Base-by-base conservation (phyloP, 108 stramenopile species). In the Phaeodactylum tricornutum region DNA sequence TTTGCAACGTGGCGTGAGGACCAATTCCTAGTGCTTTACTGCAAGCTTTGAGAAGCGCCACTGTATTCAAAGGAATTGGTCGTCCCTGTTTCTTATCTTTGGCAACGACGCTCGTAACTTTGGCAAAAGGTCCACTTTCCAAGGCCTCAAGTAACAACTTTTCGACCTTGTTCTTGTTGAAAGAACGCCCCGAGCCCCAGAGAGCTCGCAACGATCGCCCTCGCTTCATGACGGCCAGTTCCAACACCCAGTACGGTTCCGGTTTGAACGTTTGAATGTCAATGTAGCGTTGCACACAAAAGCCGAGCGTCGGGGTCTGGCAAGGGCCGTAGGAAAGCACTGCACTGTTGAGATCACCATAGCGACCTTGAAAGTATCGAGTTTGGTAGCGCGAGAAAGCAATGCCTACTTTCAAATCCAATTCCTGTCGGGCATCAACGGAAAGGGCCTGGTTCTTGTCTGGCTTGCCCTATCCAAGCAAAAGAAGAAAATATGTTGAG, bases 351-450 rank as follows among this genome's bases (percentile, higher is more conserved):
- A 97, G 64, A 65, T 85, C 91, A 17, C 90, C 91, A 47, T 95
- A 95, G 28, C 87, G 59, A 14, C 81, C 81, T 55, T 88, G 93
- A 51, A 98, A 85, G 55, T 76, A 87, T 33, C 85, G 59, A 11
- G 94, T 98, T 67, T 93, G 92, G 52, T 94, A 98, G 26, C 96
- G 72, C 1, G 94, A 95, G 62, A 97, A 97, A 5, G 91, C 93
- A 17, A 93, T 85, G 26, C 95, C 95, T 3, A 98, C 86, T 44
- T 95, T 91, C 24, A 98, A 60, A 74, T 98, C 97, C 25, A 98
- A 72, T 54, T 96, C 98, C 62, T 93, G 93, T 20, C 96, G 57
- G 2, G 96, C 95, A 64, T 94, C 90, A 20, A 99, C 98, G 30
- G 89, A 74, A 35, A 95, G 69, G 0, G 77, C 59, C 65, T 94